Base-by-base conservation (phyloP, 2,329 filamentous ascomycete species). In the Aspergillus versicolor region DNA sequence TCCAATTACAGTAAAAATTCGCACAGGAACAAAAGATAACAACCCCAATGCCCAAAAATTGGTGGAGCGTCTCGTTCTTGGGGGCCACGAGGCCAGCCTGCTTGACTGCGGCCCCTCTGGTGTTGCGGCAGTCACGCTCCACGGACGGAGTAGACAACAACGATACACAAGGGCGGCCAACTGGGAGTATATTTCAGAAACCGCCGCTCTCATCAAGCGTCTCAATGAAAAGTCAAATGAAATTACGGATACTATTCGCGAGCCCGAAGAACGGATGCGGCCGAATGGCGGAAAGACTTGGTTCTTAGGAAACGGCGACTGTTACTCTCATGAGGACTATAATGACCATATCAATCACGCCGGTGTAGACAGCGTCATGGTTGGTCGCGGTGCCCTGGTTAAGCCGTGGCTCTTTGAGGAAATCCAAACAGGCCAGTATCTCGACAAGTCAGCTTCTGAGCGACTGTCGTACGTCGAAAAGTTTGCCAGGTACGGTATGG, bases 351-450 rank as follows among this genome's bases (percentile, higher is more conserved):
- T 97, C 40, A 82, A 88, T 47, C 84, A 93, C 58, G 84, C 90
- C 37, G 84, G 85, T 46, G 92, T 97, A 45, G 93, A 97, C 77
- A 87, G 87, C n/a, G 90, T 96, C 70, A 97, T 99, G 94, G 86
- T 97, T 60, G 94, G 88, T n/a, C 90, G 94, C 59, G 94, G 94
- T 56, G 94, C 94, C 9, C 83, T 99, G 57, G 91, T 97, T 77
- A 99, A 99, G 78, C 94, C 94, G 1, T 99, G 94, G 94, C 81
- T 99, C 61, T 99, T 97, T 70, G 94, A 99, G 75, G 94, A 99
- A 76, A 97, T 99, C 54, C 85, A 90, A 64, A 84, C 87, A 61
- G 89, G 90, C 5, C 94, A 97, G 75, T 97, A 97, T 71, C 84
- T 99, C 40, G 94, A 99, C 80, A 99, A 99, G 75, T 91, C 90